These are phyloP conservation scores for Rheum nobile DNA, from an alignment of 148 eudicot genomes.

Conservation along the genomic window DNA sequence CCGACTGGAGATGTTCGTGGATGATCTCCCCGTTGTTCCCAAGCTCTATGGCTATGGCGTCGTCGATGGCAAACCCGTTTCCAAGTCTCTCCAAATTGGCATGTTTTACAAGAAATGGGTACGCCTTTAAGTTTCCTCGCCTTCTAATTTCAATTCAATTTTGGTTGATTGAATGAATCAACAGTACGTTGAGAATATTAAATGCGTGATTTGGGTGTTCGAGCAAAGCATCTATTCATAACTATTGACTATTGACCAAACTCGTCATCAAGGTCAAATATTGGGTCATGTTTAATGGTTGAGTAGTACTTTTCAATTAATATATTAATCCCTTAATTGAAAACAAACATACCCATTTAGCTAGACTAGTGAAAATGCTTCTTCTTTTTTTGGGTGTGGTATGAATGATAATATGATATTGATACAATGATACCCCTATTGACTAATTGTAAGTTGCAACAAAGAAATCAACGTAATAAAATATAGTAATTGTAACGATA, in stretches of 20 bases:
- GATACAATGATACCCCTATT: too few relatives aligned
- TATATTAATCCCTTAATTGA: too few relatives aligned
- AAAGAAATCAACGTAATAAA: too few relatives aligned
- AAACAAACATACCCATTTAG: too few relatives aligned
- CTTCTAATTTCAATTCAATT: neutral
- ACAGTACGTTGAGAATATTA: neutral
- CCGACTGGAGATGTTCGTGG: slow-evolving; percentile 57
- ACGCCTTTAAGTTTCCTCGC: neutral
- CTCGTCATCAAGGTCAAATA: neutral
- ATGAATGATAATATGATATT: too few relatives aligned
- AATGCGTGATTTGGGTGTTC: neutral
- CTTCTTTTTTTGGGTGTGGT: too few relatives aligned
- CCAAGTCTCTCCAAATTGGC: slow-evolving; percentile 40
- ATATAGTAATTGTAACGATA: too few relatives aligned
- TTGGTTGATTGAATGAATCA: neutral
- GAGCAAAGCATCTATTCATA: neutral
- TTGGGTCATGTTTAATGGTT: too few relatives aligned
- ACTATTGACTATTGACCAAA: neutral
- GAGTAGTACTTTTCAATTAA: too few relatives aligned
- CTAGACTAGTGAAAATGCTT: too few relatives aligned
- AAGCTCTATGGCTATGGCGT: slow-evolving; percentile 37
- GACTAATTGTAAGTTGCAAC: too few relatives aligned
- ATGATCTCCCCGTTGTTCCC: slow-evolving; percentile 53
- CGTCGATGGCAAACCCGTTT: slow-evolving; percentile 16
- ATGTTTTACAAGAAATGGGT: slow-evolving; percentile 78